phyloP scores from a whole-genome alignment of 2,329 filamentous ascomycete species.

The Fusarium torulosum region DNA sequence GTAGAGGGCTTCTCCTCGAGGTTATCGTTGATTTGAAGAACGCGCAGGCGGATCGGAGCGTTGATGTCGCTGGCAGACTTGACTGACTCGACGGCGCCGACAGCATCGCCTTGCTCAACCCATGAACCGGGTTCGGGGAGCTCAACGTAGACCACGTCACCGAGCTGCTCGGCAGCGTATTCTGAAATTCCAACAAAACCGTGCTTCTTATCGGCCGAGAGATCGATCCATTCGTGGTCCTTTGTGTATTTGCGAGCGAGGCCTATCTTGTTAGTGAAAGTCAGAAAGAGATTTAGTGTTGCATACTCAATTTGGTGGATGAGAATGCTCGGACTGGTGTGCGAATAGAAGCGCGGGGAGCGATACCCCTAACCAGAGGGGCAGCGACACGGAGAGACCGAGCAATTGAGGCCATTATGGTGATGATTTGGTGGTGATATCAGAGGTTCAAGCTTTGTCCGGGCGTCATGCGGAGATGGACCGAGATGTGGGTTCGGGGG shows the following conservation, averaged over 20 bases:
- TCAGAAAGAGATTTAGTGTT: neutral
- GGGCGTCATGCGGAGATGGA: constrained; percentile 35
- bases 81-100: constrained; percentile 97
- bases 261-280: constrained; percentile 56
- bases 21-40: constrained; percentile 78
- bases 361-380: constrained; percentile 57
- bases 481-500: constrained; percentile 39
- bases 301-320: constrained; percentile 55
- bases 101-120: constrained; percentile 81
- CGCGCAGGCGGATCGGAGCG: constrained; percentile 82
- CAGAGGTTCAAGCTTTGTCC: constrained; percentile 40
- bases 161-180: constrained; percentile 92
- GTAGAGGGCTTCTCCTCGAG: constrained; percentile 87
- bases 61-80: constrained; percentile 99
- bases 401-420: constrained; percentile 72
- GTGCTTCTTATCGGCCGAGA: constrained; percentile 83
- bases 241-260: constrained; percentile 88
- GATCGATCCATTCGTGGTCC: constrained; percentile 98
- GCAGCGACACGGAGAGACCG: constrained; percentile 65
- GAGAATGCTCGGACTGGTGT: constrained; percentile 59
- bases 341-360: constrained; percentile 58
- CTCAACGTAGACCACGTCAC: constrained; percentile 98
- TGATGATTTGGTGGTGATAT: constrained; percentile 35
- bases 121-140: constrained; percentile 78
- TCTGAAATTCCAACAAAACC: constrained; percentile 87